Percentiles rank a stretch among this genome's conserved stretches.
These are phyloP conservation scores for Batkoa obscura DNA, from an alignment of 371 early-diverging fungal genomes.

Conservation along the genomic window DNA sequence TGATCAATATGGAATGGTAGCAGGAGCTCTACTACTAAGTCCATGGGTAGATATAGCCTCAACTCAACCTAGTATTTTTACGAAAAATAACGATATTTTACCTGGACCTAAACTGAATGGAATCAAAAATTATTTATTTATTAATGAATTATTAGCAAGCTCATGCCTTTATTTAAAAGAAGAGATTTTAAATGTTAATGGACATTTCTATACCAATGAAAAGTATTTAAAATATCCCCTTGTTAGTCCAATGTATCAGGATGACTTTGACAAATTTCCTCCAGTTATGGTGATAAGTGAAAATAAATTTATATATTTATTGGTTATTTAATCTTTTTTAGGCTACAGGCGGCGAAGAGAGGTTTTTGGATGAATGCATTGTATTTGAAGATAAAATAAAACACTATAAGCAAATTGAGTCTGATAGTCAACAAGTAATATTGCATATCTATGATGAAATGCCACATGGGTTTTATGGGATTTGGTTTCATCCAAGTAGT, in stretches of 20 bases:
- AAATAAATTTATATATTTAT: no score
- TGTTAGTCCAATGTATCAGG: slow-evolving; percentile 15
- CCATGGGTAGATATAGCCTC: slow-evolving; percentile 20
- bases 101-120: slow-evolving; percentile 11
- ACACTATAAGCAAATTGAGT: no score
- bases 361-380: no score
- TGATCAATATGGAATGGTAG: neutral
- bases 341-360: no score
- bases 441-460: no score
- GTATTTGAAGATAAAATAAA: no score
- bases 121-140: slow-evolving; percentile 1
- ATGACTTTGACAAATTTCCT: slow-evolving; percentile 17
- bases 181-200: neutral
- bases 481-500: no score
- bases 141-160: no score
- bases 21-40: slow-evolving; percentile 5
- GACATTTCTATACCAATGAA: slow-evolving; percentile 34
- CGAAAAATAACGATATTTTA: slow-evolving; percentile 12
- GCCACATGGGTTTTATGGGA: no score
- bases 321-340: no score
- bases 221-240: slow-evolving; percentile 18
- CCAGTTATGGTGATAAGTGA: slow-evolving; percentile 2
- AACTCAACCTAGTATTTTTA: slow-evolving; percentile 12
- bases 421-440: no score
- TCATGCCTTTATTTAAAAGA: neutral